Base-by-base conservation (phyloP, 805 yeast genomes). In the Wickerhamomyces chambardii region DNA sequence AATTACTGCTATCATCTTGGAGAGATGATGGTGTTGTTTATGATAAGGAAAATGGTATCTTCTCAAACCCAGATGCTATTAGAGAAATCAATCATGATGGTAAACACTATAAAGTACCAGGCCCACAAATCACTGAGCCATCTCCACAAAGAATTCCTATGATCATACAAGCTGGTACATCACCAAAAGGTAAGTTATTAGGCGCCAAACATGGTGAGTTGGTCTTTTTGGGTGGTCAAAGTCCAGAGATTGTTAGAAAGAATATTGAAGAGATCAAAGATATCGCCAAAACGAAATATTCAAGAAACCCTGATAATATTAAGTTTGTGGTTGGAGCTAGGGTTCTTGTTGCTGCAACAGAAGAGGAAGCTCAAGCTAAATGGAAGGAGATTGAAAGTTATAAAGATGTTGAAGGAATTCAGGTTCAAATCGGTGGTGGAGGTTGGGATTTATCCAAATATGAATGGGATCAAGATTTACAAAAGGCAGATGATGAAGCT, bases 201-300 rank as follows among this genome's bases (percentile, higher is more conserved):
- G 68, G 66, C 6, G 66, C 68, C 11, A 54, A 54, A 35, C 56
- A 61, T 43, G 68, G 66, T 3, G 68, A 63, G 40, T 55, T 51
- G 11, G 56, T 62, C n/a, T 63, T 64, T 39, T 46, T 63, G 15
- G 48, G 56, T n/a, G 54, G 55, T 15, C 46, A 51, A 33, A 48
- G 60, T 7, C 63, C 67, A 3, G 55, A 51, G 25, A 40, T 32
- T 14, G 44, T 59, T 30, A 51, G 44, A 6, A 45, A 38, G 10
- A 47, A 58, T 27, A 53, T 60, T 21, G 46, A 45, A 16, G 58
- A 53, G 14, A 47, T 60, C 32, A 59, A 56, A 29, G 36, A 45
- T 17, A 36, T 54, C 5, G 66, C 66, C 3, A 40, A 41, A 17
- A 53, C 46, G 21, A 55, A 48, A 31, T 53, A 44, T 30, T 56